A percentile compares a stretch with the other conserved stretches of the same genome.
These are phyloP conservation scores for Pouteria glomerata DNA, from an alignment of 148 eudicot genomes.

Conservation along the genomic window DNA sequence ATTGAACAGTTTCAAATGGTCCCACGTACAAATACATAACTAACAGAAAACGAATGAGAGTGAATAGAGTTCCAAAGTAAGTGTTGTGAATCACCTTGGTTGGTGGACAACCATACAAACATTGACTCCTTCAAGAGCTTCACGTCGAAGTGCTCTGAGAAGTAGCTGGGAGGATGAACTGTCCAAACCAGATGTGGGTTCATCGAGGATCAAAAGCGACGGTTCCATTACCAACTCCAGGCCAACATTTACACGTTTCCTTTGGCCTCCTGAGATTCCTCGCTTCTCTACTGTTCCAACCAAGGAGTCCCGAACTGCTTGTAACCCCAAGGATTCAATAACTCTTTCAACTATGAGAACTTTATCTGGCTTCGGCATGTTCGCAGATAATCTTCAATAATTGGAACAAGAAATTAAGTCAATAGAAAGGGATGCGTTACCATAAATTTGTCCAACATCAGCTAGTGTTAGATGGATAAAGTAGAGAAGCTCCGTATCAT, in stretches of 20 bases:
- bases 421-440: neutral
- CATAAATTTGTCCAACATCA: too few relatives aligned
- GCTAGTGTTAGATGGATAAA: too few relatives aligned
- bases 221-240: slow-evolving; percentile 54
- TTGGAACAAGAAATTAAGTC: slow-evolving; percentile 5
- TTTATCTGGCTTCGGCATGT: slow-evolving; percentile 35
- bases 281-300: slow-evolving; percentile 53
- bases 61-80: neutral
- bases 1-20: neutral
- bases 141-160: slow-evolving; percentile 44
- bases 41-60: neutral
- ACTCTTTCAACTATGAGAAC: slow-evolving; percentile 48
- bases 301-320: slow-evolving; percentile 34
- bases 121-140: slow-evolving; percentile 49
- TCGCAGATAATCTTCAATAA: slow-evolving; percentile 32
- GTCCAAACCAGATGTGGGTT: slow-evolving; percentile 52
- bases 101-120: slow-evolving; percentile 51
- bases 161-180: slow-evolving; percentile 48
- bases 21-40: neutral
- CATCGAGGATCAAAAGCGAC: slow-evolving; percentile 45
- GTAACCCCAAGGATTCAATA: slow-evolving; percentile 40
- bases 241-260: slow-evolving; percentile 50
- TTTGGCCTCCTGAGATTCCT: slow-evolving; percentile 50
- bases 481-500: neutral
- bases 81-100: slow-evolving; percentile 33